These are phyloP conservation scores for Rhizopogon roseolus DNA, from an alignment of 768 basidiomycete genomes.

Conservation along the genomic window DNA sequence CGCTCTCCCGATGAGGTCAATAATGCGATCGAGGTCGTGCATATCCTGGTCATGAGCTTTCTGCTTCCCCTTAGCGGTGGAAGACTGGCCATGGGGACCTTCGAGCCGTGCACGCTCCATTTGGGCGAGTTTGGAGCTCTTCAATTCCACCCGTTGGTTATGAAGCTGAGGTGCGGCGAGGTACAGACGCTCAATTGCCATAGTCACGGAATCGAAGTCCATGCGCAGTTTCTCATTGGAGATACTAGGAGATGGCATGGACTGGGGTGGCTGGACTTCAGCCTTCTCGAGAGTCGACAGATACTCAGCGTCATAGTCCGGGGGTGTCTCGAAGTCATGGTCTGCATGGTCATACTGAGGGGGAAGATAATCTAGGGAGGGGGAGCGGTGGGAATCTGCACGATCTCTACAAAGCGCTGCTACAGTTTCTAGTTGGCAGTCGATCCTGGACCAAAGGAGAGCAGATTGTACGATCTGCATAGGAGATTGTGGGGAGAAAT, in stretches of 20 bases:
- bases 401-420: slow-evolving; percentile 63
- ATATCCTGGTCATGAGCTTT: slow-evolving; percentile 41
- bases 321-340: slow-evolving; percentile 18
- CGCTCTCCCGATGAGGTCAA: slow-evolving; percentile 68
- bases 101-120: slow-evolving; percentile 64
- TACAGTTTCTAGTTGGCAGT: slow-evolving; percentile 68
- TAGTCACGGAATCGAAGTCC: slow-evolving; percentile 81
- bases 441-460: slow-evolving; percentile 71
- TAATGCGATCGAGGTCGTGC: slow-evolving; percentile 63
- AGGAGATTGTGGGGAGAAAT: slow-evolving; percentile 24
- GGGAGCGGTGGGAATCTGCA: slow-evolving; percentile 14
- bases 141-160: slow-evolving; percentile 91
- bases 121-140: slow-evolving; percentile 61
- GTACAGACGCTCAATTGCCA: slow-evolving; percentile 89
- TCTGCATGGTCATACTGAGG: slow-evolving; percentile 49
- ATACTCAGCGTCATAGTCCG: slow-evolving; percentile 17
- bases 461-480: slow-evolving; percentile 52
- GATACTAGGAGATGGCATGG: slow-evolving; percentile 10
- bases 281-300: slow-evolving; percentile 6
- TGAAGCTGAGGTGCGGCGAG: slow-evolving; percentile 81
- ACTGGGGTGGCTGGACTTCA: slow-evolving; percentile 7
- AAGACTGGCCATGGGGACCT: slow-evolving; percentile 21
- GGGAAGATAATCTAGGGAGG: slow-evolving; percentile 32
- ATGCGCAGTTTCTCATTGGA: slow-evolving; percentile 42
- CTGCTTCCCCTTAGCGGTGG: slow-evolving; percentile 36